These are phyloP conservation scores for Lippia alba DNA, from an alignment of 305 asterid species.

Conservation along the genomic window DNA sequence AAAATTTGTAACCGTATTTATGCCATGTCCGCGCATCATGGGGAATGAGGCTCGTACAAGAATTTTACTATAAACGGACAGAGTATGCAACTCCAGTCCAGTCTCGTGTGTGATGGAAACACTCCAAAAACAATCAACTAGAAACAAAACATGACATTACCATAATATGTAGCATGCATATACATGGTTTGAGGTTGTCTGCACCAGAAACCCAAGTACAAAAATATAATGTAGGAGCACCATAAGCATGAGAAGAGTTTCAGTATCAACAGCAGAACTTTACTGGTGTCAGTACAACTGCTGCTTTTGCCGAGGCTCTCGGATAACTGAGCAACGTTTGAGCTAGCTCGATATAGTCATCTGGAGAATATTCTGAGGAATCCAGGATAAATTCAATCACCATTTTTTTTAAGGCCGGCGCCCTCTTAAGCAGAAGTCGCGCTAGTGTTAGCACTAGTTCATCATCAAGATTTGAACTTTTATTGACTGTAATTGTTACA, in stretches of 20 bases:
- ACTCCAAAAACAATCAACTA: neutral
- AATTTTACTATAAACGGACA: too few species aligned
- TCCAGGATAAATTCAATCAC: neutral
- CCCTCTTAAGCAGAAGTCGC: constrained; percentile 26
- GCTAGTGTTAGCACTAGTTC: constrained; percentile 15
- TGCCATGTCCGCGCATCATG: too few species aligned
- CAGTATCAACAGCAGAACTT: neutral
- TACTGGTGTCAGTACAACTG: neutral
- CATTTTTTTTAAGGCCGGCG: constrained; percentile 18
- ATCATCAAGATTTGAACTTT: neutral
- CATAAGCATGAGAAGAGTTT: neutral
- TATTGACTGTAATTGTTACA: neutral
- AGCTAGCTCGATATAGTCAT: neutral
- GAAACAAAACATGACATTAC: neutral
- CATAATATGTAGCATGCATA: neutral
- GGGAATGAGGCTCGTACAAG: too few species aligned
- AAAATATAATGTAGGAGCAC: neutral
- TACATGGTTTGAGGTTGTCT: neutral
- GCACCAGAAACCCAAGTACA: neutral
- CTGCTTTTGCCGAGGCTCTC: constrained; percentile 24
- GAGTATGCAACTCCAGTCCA: too few species aligned
- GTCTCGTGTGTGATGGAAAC: too few species aligned
- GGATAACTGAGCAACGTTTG: constrained; percentile 18
- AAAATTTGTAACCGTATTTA: too few species aligned
- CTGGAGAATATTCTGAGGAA: neutral